Conservation (phyloP, 1,139 yeast genomes). For the Meyerozyma sp. region DNA sequence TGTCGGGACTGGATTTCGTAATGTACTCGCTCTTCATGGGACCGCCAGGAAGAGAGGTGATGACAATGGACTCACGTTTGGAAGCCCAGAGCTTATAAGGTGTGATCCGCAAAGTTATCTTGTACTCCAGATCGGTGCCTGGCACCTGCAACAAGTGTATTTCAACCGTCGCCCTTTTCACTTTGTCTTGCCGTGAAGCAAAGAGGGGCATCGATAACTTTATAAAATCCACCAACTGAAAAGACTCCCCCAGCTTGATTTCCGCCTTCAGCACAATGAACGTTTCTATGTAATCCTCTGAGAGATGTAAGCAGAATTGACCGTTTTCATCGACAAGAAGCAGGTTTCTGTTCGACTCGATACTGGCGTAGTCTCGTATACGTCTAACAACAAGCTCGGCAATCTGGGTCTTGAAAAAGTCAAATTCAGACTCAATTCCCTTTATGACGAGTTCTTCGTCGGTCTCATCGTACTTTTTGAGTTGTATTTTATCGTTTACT, state of each 20-base stretch:
- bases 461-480: conserved; percentile 9
- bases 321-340: conserved; percentile 7
- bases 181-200: background rate
- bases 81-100: conserved; percentile 5
- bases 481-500: background rate
- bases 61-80: background rate
- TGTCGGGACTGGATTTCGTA: background rate
- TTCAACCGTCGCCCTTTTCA: conserved; percentile 4
- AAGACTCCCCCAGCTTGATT: background rate
- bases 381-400: conserved; percentile 5
- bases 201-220: conserved; percentile 1
- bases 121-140: conserved; percentile 2
- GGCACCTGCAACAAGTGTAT: conserved; percentile 8
- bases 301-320: conserved; percentile 8
- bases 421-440: conserved; percentile 11
- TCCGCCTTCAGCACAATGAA: conserved; percentile 7
- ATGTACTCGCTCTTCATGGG: background rate
- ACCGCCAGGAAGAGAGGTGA: background rate
- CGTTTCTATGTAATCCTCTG: conserved; percentile 9
- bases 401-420: conserved; percentile 9
- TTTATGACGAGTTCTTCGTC: conserved; percentile 6
- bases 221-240: background rate
- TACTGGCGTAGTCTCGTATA: conserved; percentile 6
- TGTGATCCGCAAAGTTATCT: conserved; percentile 7
- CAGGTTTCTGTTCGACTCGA: conserved; percentile 2